A percentile compares a stretch with the other conserved stretches of the same genome.
phyloP scores from a whole-genome alignment of 2,329 filamentous ascomycete species.

The Chrysoporthe deuterocubensis region DNA sequence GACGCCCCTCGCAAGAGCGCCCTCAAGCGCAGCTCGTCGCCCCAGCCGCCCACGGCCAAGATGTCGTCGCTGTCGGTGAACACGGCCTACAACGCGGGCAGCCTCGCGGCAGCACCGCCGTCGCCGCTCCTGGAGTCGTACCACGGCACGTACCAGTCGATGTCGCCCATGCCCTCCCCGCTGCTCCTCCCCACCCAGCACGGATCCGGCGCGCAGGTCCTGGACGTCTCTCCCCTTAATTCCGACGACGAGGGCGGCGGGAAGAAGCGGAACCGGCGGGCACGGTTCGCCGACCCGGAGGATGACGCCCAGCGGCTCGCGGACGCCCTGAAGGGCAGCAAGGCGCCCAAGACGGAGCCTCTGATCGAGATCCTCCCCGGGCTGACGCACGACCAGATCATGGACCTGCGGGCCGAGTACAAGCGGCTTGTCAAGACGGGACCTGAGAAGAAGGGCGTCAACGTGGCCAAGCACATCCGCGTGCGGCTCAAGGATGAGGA shows the following conservation, averaged over 20 bases:
- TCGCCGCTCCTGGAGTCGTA: constrained; percentile 92
- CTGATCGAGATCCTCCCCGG: constrained; percentile 84
- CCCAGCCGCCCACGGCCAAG: constrained; percentile 51
- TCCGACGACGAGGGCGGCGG: constrained; percentile 54
- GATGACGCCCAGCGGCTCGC: constrained; percentile 79
- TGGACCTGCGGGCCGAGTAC: constrained; percentile 86
- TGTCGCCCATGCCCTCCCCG: constrained; percentile 92
- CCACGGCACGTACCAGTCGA: constrained; percentile 89
- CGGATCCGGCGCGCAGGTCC: constrained; percentile 51
- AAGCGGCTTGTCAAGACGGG: constrained; percentile 87
- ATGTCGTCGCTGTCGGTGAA: constrained; percentile 59
- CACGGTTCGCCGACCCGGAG: constrained; percentile 82
- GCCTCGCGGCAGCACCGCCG: constrained; percentile 62
- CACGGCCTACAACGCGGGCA: constrained; percentile 46
- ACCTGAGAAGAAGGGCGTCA: constrained; percentile 73
- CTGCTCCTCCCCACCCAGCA: constrained; percentile 58
- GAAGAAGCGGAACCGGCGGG: constrained; percentile 58
- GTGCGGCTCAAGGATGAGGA: constrained; percentile 73
- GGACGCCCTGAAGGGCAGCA: constrained; percentile 71
- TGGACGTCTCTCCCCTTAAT: constrained; percentile 57
- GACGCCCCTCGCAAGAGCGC: constrained; percentile 39
- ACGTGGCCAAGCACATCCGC: constrained; percentile 85
- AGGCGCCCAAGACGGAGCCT: constrained; percentile 67
- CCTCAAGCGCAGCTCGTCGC: constrained; percentile 48
- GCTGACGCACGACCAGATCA: constrained; percentile 84